phyloP scores from a whole-genome alignment of 2,329 filamentous ascomycete genomes.

The Arthrobotrys conoides region DNA sequence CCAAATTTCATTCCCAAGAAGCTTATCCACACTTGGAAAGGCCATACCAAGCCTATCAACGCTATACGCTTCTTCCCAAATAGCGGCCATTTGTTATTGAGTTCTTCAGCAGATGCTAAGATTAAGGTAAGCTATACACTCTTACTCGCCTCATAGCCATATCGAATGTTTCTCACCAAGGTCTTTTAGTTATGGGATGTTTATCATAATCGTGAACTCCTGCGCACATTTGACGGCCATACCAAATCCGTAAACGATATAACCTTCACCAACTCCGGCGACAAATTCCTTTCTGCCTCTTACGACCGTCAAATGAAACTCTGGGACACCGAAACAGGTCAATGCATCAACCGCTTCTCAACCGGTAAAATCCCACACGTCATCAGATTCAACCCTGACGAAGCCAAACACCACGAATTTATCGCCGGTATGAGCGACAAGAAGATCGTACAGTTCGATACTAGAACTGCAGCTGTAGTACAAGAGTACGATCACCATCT shows the following conservation, averaged over 20 bases:
- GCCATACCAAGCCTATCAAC: slow-evolving; percentile 85
- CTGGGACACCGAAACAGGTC: slow-evolving; percentile 96
- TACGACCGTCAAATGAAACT: slow-evolving; percentile 98
- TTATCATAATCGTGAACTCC: slow-evolving; percentile 87
- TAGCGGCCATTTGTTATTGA: slow-evolving; percentile 89
- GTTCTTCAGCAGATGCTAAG: slow-evolving; percentile 88
- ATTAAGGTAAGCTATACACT: slow-evolving; percentile 73
- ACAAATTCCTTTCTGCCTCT: slow-evolving; percentile 88
- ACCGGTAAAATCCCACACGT: slow-evolving; percentile 97
- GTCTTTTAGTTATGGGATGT: slow-evolving; percentile 81
- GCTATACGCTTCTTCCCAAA: slow-evolving; percentile 89
- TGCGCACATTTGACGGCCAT: slow-evolving; percentile 93
- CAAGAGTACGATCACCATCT: slow-evolving; percentile 99
- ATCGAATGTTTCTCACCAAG: slow-evolving; percentile 30
- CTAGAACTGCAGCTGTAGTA: slow-evolving; percentile 82
- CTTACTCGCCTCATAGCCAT: background rate
- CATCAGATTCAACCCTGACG: slow-evolving; percentile 88
- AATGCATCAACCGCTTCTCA: slow-evolving; percentile 88
- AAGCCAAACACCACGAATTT: slow-evolving; percentile 86
- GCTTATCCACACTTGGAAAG: slow-evolving; percentile 90
- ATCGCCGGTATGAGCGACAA: slow-evolving; percentile 98
- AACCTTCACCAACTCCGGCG: slow-evolving; percentile 85
- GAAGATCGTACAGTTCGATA: slow-evolving; percentile 98
- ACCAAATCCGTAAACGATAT: slow-evolving; percentile 90
- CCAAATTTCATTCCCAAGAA: slow-evolving; percentile 98